phyloP scores from a whole-genome alignment of 345 rosid genomes.

The Citrus australasica region DNA sequence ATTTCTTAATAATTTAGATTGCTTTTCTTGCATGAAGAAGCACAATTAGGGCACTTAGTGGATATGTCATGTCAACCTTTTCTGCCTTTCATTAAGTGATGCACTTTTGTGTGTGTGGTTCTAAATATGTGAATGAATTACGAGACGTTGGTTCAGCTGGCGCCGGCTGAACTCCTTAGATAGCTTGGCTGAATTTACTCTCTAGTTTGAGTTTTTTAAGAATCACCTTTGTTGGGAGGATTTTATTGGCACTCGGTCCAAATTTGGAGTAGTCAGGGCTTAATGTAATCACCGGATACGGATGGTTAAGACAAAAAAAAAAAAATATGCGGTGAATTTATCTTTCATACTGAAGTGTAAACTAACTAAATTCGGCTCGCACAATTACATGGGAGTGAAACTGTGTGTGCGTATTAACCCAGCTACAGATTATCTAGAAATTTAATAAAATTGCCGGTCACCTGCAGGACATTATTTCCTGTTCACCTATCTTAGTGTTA shows the following conservation, averaged over 20 bases:
- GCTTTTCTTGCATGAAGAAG: neutral
- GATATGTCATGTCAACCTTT: neutral
- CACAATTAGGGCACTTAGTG: neutral
- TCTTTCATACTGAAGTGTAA: neutral
- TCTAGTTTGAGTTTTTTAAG: too few relatives aligned
- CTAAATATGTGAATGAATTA: neutral
- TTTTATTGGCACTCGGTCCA: too few relatives aligned
- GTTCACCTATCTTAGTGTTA: neutral
- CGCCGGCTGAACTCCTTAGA: too few relatives aligned
- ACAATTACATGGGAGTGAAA: too few relatives aligned
- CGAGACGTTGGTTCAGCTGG: too few relatives aligned
- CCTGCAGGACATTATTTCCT: neutral
- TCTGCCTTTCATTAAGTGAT: neutral
- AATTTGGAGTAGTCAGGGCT: too few relatives aligned
- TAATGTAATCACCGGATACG: too few relatives aligned
- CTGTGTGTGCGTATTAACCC: too few relatives aligned
- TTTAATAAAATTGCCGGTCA: neutral
- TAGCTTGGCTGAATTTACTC: too few relatives aligned
- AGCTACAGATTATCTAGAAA: too few relatives aligned
- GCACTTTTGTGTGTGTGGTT: neutral
- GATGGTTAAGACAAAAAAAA: too few relatives aligned
- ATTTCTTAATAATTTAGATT: neutral
- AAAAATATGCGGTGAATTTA: neutral
- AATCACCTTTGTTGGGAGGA: too few relatives aligned
- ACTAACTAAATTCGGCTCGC: neutral